Evolutionary conservation across 139 green algal genomes (phyloP).

Genomic region (Protoeuglena noctilucae): DNA sequence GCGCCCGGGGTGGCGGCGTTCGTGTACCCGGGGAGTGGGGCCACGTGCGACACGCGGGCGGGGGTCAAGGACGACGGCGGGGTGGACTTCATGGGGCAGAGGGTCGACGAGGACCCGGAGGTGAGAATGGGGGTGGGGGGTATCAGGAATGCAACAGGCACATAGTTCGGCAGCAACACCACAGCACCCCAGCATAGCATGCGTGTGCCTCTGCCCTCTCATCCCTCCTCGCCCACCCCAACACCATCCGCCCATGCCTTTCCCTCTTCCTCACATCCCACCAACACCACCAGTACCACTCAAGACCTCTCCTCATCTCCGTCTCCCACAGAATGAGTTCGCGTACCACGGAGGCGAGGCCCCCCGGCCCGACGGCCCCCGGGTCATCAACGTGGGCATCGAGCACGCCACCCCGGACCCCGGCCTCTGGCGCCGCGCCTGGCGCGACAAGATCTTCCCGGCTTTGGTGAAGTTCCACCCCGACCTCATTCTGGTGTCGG

Average conservation of each 20-base stretch:
- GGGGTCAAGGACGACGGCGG: not conserved
- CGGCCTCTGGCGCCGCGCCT: slow-evolving; percentile 53
- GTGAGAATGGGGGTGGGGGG: too few relatives aligned
- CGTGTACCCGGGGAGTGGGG: slow-evolving; percentile 69
- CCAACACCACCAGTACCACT: too few relatives aligned
- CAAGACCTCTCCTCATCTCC: too few relatives aligned
- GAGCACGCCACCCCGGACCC: slow-evolving; percentile 21
- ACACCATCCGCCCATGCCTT: too few relatives aligned
- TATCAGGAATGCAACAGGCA: too few relatives aligned
- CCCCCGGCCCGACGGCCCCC: slow-evolving; percentile 24
- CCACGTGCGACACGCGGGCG: slow-evolving; percentile 44
- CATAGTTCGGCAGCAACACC: too few relatives aligned
- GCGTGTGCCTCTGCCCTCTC: too few relatives aligned
- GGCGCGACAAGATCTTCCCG: slow-evolving; percentile 76
- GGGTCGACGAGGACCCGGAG: not conserved
- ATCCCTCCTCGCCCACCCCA: too few relatives aligned
- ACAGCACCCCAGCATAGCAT: too few relatives aligned
- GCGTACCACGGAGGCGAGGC: slow-evolving; percentile 9
- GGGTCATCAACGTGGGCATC: slow-evolving; percentile 81
- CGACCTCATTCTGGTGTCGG: slow-evolving; percentile 76
- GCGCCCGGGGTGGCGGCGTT: slow-evolving; percentile 13
- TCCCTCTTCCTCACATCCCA: too few relatives aligned
- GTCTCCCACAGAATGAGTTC: slow-evolving; percentile 44
- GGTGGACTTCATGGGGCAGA: not conserved
- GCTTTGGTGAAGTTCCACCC: slow-evolving; percentile 48